Conservation (phyloP, 2,329 filamentous ascomycete genomes). For the Macrophomina tecta region DNA sequence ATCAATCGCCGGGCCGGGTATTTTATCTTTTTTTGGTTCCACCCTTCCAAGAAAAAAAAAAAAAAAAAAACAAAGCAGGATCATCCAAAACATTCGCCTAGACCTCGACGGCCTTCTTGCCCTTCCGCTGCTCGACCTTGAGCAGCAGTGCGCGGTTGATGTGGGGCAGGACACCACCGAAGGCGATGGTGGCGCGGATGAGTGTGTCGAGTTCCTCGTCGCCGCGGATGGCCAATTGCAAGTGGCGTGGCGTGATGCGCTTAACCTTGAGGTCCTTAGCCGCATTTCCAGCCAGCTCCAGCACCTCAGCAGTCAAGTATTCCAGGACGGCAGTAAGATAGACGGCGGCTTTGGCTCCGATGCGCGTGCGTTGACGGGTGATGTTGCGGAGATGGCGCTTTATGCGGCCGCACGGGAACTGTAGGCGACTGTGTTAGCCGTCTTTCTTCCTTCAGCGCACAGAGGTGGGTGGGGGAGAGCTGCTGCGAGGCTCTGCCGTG, state of each 20-base stretch:
- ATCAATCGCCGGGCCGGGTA: conserved; percentile 27
- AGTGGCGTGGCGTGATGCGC: conserved; percentile 96
- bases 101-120: conserved; percentile 61
- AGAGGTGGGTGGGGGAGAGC: conserved; percentile 8
- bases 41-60: conserved; percentile 26
- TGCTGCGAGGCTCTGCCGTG: conserved; percentile 26
- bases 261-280: conserved; percentile 99
- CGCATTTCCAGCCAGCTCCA: conserved; percentile 96
- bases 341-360: conserved; percentile 96
- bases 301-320: conserved; percentile 96
- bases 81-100: conserved; percentile 28
- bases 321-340: conserved; percentile 98
- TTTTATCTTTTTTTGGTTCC: conserved; percentile 23
- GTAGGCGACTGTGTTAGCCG: conserved; percentile 30
- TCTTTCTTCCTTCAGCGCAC: not conserved
- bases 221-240: conserved; percentile 96
- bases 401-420: conserved; percentile 99
- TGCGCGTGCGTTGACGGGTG: conserved; percentile 99
- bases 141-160: conserved; percentile 97
- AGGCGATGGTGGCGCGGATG: conserved; percentile 96
- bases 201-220: conserved; percentile 98
- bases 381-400: conserved; percentile 99
- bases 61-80: conserved; percentile 10
- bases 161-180: conserved; percentile 96
- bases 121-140: conserved; percentile 98